Evolutionary conservation across 768 basidiomycete species (phyloP).

Genomic region (Amyloporia xantha): DNA sequence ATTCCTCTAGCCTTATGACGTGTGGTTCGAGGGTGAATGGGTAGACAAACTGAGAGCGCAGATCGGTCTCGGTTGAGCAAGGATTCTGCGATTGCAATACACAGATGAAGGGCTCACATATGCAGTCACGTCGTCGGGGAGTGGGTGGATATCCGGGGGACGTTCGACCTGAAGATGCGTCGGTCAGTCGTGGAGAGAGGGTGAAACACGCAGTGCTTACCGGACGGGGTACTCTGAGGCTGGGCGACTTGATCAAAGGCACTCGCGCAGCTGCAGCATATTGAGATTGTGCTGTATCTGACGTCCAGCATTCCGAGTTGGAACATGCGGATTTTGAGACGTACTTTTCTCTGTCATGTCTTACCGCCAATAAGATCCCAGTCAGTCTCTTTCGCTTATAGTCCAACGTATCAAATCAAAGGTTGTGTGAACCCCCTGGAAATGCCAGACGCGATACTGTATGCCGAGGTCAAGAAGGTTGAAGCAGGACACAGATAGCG

Average conservation of each 20-base stretch:
- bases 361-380: too few species aligned
- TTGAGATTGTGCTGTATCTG: constrained; percentile 33
- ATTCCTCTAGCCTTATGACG: constrained; percentile 66
- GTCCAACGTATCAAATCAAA: too few species aligned
- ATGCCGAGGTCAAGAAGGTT: too few species aligned
- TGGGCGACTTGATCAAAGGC: constrained; percentile 89
- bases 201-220: constrained; percentile 34
- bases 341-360: too few species aligned
- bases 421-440: too few species aligned
- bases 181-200: neutral
- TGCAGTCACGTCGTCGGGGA: constrained; percentile 83
- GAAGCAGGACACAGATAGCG: too few species aligned
- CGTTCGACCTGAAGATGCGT: constrained; percentile 56
- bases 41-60: constrained; percentile 76
- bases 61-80: neutral
- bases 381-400: too few species aligned
- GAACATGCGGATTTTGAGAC: too few species aligned
- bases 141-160: constrained; percentile 89
- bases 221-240: constrained; percentile 76
- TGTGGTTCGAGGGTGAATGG: constrained; percentile 92
- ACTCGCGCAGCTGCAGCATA: constrained; percentile 71
- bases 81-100: too few species aligned
- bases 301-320: too few species aligned
- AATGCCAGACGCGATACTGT: too few species aligned
- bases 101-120: constrained; percentile 83